Evolutionary conservation across 768 basidiomycete genomes (phyloP), one percentile per base, ranked within the genome.

Genomic region (Brasilioporus rufonigricans): DNA sequence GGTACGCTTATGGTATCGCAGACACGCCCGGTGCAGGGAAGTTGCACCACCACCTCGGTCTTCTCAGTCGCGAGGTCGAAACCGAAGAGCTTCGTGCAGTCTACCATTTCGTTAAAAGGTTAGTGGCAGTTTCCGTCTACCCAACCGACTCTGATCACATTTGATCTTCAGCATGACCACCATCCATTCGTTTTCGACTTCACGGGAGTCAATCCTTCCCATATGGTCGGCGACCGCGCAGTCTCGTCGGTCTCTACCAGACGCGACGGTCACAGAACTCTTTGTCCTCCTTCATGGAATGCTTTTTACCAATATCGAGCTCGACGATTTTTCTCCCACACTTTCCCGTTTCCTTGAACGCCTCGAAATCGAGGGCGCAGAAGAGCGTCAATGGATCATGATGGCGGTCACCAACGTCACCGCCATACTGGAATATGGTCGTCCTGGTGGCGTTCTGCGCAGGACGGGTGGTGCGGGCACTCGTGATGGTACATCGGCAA

Each of bases 51-150:
- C 93, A 98, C 64, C 73, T 99, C 14, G 97, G 94, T 3, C 69
- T 96, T 58, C 78, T 99, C 41, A 89, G 89, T 61, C 80, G 91
- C 24, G 93, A 96, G 67, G 84, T 82, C 21, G 87, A 89, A 57
- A 81, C 80, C 2, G 89, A 97, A 61, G 94, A 96, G 58, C 69
- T 93, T 18, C 78, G 89, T 11, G 87, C 86, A 0, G 80, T 97
- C 5, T 98, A 99, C 66, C 97, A 99, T 67, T 98, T 95, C 60
- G 82, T 86, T 9, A 97, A 97, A 73, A 96, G 95, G 95, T 94
- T 26, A 40, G 84, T 69, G 4, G 2, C 5, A 32, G 0, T 47
- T 9, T 13, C 46, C 2, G 3, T 50, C 21, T 24, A 1, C 41
- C n/a, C 11, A 21, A 35, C 48, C 48, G 4, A 59, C 43, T 4